A percentile compares a stretch with the other conserved stretches of the same genome.
Conservation (phyloP, 2,329 filamentous ascomycete genomes). For the Ceratocystis variospora region DNA sequence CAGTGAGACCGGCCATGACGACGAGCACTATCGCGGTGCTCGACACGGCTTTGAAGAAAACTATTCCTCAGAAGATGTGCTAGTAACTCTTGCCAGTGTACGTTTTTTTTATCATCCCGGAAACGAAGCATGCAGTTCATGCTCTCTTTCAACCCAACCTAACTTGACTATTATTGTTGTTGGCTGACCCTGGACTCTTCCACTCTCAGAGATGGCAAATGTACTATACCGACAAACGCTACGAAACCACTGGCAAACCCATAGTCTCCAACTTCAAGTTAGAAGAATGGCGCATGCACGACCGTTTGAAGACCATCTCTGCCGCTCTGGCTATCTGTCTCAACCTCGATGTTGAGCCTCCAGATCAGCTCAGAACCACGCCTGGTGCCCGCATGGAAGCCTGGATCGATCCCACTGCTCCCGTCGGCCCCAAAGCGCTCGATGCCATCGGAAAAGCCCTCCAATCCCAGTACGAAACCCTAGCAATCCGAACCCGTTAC, state of each 20-base stretch:
- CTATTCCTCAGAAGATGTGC: constrained; percentile 79
- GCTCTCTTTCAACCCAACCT: constrained; percentile 5
- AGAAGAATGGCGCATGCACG: constrained; percentile 95
- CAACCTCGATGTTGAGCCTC: constrained; percentile 94
- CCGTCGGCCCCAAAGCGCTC: constrained; percentile 68
- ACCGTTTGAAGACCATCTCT: constrained; percentile 90
- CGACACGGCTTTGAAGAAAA: constrained; percentile 88
- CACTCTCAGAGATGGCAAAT: constrained; percentile 79
- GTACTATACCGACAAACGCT: constrained; percentile 97
- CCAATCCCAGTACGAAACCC: constrained; percentile 91
- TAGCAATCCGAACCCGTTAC: constrained; percentile 90
- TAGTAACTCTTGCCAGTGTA: constrained; percentile 69
- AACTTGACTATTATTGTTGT: too few relatives aligned
- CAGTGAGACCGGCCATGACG: constrained; percentile 32
- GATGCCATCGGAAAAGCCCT: constrained; percentile 91
- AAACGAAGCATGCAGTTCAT: not conserved
- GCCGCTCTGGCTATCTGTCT: constrained; percentile 87
- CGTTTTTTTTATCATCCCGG: constrained; percentile 27
- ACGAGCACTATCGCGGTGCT: constrained; percentile 41
- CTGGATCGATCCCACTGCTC: constrained; percentile 83
- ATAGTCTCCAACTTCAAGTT: constrained; percentile 52
- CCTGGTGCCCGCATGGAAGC: constrained; percentile 90
- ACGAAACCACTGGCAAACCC: constrained; percentile 84
- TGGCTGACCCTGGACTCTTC: constrained; percentile 7
- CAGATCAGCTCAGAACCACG: constrained; percentile 89